These are phyloP conservation scores for Penicillium frequentans DNA, from an alignment of 2,329 filamentous ascomycete genomes.

Conservation along the genomic window DNA sequence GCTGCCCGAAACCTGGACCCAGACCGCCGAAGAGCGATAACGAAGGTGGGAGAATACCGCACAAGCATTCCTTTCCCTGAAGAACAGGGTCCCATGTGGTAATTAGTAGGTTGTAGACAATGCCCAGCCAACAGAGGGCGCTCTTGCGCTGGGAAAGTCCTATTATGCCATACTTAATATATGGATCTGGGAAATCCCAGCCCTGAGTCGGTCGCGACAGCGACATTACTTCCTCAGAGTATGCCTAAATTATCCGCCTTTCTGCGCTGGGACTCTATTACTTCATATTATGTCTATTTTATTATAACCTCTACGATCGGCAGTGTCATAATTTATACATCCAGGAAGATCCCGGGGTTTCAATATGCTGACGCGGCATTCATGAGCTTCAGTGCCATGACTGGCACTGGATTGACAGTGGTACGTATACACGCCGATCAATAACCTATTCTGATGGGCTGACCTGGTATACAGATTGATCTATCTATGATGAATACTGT, in stretches of 20 bases:
- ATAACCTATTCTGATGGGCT: background rate
- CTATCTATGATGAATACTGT: conserved; percentile 63
- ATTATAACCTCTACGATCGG: conserved; percentile 54
- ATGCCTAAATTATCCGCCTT: conserved; percentile 25
- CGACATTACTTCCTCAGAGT: conserved; percentile 5
- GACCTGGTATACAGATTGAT: conserved; percentile 25
- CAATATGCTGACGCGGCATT: conserved; percentile 65
- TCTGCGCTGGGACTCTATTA: conserved; percentile 57
- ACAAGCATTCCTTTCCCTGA: background rate
- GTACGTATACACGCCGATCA: conserved; percentile 25
- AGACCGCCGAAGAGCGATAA: background rate
- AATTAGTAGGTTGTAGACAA: conserved; percentile 2
- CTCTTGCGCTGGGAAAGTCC: background rate
- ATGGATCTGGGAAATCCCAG: background rate
- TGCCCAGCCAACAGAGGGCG: background rate
- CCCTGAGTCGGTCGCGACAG: background rate
- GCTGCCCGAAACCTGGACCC: background rate
- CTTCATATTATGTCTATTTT: conserved; percentile 67
- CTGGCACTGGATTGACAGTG: conserved; percentile 66
- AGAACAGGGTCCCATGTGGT: background rate
- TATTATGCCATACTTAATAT: background rate
- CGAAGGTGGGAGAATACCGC: background rate
- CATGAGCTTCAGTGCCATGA: conserved; percentile 65
- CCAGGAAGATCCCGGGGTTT: conserved; percentile 52
- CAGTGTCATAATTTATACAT: conserved; percentile 62